These are phyloP conservation scores for Cryptosporidium bovis DNA, from an alignment of 169 alveolate genomes.

Conservation along the genomic window DNA sequence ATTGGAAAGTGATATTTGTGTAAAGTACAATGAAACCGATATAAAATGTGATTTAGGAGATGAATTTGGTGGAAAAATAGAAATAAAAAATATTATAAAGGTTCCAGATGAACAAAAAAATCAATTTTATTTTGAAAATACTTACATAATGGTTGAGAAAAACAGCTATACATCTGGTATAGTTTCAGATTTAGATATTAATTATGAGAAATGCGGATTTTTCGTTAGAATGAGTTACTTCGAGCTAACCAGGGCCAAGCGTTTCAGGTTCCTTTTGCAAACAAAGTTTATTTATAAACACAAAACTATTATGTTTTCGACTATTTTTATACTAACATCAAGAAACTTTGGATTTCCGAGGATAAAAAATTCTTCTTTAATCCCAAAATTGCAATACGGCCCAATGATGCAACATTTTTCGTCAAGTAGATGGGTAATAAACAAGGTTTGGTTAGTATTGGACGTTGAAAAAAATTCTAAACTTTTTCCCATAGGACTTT, in stretches of 20 bases:
- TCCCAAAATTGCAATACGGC: slow-evolving; percentile 26
- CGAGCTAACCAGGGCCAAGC: background rate
- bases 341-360: slow-evolving; percentile 17
- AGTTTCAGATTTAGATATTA: slow-evolving; percentile 2
- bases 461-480: slow-evolving; percentile 51
- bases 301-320: slow-evolving; percentile 5
- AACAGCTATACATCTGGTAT: background rate
- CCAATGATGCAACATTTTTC: background rate
- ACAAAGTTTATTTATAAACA: slow-evolving; percentile 2
- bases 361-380: slow-evolving; percentile 1
- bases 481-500: slow-evolving; percentile 16
- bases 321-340: background rate
- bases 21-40: slow-evolving; percentile 23
- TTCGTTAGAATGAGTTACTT: background rate
- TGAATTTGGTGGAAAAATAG: slow-evolving; percentile 18
- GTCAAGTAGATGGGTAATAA: slow-evolving; percentile 34
- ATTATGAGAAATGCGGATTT: background rate
- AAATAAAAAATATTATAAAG: slow-evolving; percentile 8
- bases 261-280: background rate
- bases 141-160: slow-evolving; percentile 19
- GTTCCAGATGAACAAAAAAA: slow-evolving; percentile 1
- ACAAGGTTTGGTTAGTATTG: slow-evolving; percentile 20
- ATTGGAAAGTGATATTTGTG: background rate
- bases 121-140: slow-evolving; percentile 1
- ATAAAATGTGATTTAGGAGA: background rate